Evolutionary conservation across 768 basidiomycete genomes (phyloP).

Genomic region (Lactarius psammicola): DNA sequence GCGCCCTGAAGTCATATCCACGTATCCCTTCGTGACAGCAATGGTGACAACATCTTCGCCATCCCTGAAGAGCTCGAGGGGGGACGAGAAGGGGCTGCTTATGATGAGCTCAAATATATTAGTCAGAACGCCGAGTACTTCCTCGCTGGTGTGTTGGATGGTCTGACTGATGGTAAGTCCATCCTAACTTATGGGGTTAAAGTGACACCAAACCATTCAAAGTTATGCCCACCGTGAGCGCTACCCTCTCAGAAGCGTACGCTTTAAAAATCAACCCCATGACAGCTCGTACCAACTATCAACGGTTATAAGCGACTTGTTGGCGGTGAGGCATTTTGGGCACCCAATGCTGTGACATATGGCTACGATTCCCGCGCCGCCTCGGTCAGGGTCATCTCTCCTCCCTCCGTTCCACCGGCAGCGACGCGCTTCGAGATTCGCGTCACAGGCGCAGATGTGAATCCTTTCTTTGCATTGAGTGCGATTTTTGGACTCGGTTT

Average conservation of each 20-base stretch:
- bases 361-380: slow-evolving; percentile 95
- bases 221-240: slow-evolving; percentile 28
- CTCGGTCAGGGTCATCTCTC: slow-evolving; percentile 88
- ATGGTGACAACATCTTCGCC: slow-evolving; percentile 80
- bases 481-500: slow-evolving; percentile 87
- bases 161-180: slow-evolving; percentile 78
- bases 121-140: slow-evolving; percentile 87
- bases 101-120: slow-evolving; percentile 80
- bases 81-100: slow-evolving; percentile 69
- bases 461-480: slow-evolving; percentile 85
- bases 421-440: slow-evolving; percentile 93
- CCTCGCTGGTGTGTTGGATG: slow-evolving; percentile 89
- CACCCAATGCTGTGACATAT: slow-evolving; percentile 89
- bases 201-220: slow-evolving; percentile 4
- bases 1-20: slow-evolving; percentile 70
- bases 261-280: not conserved
- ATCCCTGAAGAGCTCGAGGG: slow-evolving; percentile 56
- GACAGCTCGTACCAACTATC: slow-evolving; percentile 80
- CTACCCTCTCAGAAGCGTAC: not conserved
- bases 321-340: slow-evolving; percentile 93
- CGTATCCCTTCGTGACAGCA: slow-evolving; percentile 70
- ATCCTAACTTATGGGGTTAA: not conserved
- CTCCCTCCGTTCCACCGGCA: slow-evolving; percentile 76
- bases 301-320: slow-evolving; percentile 97
- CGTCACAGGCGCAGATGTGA: slow-evolving; percentile 96